Evolutionary conservation across 345 rosid species (phyloP), one percentile per base, ranked within the genome.

Genomic region (Microthlaspi erraticum): DNA sequence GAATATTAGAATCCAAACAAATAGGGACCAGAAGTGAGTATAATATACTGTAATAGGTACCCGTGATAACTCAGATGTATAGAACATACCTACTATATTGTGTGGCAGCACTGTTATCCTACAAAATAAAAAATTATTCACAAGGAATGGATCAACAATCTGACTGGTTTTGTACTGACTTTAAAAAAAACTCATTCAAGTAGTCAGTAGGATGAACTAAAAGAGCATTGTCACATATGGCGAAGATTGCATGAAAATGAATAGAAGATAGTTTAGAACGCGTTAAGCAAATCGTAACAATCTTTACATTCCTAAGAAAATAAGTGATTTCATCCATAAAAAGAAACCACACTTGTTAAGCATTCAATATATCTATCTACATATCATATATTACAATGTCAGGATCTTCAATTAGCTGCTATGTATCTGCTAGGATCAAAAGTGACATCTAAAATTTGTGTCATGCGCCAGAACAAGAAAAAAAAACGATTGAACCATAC

Each of bases 71-170:
- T 70, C 68, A 66, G 62, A 23, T 44, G 64, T 42, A 45, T 39
- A 79, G 70, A 71, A 62, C 73, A 55, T 84, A 91, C 99, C 99
- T 91, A 78, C 76, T 85, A 69, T 73, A 86, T 75, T 83, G 97
- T 82, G 71, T 71, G 69, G 79, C 52, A 20, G 74, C 75, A 72
- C 76, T 88, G 73, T 75, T 84, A 62, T 89, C 95, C 99, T 94
- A 90, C 86, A 85, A 74, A 56, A 26, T 26, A 19, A 50, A 34
- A 33, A 49, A 32, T 20, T n/a, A 62, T 58, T 18, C 44, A 55
- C 43, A 60, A 51, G 64, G 60, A 71, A 62, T 4, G 42, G 36
- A 17, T 61, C 50, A 75, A 48, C 5, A 55, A 39, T 48, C 29
- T 61, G 29, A 37, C 20, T 54, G 36, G 52, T 69, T 55, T 29